These are phyloP conservation scores for Globisporangium carolinianum DNA, from an alignment of 352 stramenopile species.

Conservation along the genomic window DNA sequence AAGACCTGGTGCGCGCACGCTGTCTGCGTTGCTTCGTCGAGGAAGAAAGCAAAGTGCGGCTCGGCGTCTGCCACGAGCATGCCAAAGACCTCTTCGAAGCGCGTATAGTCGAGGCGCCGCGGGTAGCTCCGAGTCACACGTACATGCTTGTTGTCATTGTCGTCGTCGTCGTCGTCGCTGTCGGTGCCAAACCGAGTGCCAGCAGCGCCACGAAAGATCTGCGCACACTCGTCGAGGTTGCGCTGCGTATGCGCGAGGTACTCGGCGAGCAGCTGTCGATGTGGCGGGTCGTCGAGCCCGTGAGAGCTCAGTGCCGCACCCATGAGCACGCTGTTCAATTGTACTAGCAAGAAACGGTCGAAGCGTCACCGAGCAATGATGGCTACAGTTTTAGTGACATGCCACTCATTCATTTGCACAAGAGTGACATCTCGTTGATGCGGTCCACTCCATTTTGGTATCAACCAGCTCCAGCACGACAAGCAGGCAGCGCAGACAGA, in stretches of 20 bases:
- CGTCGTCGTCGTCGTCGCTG: conserved; percentile 15
- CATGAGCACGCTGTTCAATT: conserved; percentile 10
- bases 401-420: too few species aligned
- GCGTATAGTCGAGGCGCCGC: conserved; percentile 29
- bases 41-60: conserved; percentile 66
- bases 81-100: conserved; percentile 76
- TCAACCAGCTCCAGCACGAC: too few species aligned
- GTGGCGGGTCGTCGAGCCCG: conserved; percentile 8
- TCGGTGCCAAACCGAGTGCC: conserved; percentile 8
- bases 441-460: too few species aligned
- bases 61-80: conserved; percentile 59
- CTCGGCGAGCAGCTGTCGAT: conserved; percentile 41
- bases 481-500: too few species aligned
- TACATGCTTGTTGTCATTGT: conserved; percentile 5
- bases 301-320: conserved; percentile 18
- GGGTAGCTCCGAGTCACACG: conserved; percentile 20
- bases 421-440: too few species aligned
- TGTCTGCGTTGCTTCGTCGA: conserved; percentile 17
- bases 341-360: too few species aligned
- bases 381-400: background rate
- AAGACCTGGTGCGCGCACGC: conserved; percentile 55
- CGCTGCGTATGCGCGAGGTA: conserved; percentile 44
- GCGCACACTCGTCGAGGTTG: conserved; percentile 45
- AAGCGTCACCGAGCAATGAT: background rate
- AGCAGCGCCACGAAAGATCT: conserved; percentile 35